Percentiles rank a stretch among this genome's conserved stretches.
phyloP scores from a whole-genome alignment of 495 filamentous ascomycete species.

The Tuber brumale region DNA sequence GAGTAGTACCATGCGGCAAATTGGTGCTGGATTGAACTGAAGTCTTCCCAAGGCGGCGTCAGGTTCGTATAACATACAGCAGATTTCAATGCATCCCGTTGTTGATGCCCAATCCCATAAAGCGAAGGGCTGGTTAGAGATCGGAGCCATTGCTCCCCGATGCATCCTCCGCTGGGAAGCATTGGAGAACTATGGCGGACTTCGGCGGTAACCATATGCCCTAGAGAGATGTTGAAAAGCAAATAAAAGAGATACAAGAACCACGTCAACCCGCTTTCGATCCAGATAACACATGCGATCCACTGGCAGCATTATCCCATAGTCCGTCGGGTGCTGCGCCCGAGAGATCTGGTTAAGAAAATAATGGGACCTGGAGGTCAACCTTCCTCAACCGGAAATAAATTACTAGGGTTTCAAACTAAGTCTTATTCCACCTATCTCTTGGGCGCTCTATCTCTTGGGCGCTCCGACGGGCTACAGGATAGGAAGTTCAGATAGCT shows the following conservation, averaged over 20 bases:
- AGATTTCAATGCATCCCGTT: neutral
- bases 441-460: too few relatives aligned
- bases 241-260: slow-evolving; percentile 1
- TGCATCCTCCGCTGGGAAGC: neutral
- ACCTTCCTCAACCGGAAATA: too few relatives aligned
- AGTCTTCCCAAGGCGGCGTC: neutral
- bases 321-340: too few relatives aligned
- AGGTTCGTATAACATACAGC: neutral
- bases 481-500: neutral
- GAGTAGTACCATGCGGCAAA: neutral
- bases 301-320: neutral
- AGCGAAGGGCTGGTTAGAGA: neutral
- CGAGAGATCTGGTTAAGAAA: too few relatives aligned
- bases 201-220: neutral
- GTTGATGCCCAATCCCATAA: neutral
- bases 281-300: neutral
- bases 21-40: neutral
- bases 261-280: slow-evolving; percentile 1
- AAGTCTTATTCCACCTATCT: too few relatives aligned
- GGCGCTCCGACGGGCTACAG: too few relatives aligned
- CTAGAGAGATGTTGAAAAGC: neutral
- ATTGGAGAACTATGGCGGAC: neutral
- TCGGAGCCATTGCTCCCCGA: neutral
- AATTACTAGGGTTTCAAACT: too few relatives aligned
- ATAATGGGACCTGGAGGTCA: too few relatives aligned